Conservation (phyloP, 768 basidiomycete genomes). For the Xerocomus brunneocitrinus region DNA sequence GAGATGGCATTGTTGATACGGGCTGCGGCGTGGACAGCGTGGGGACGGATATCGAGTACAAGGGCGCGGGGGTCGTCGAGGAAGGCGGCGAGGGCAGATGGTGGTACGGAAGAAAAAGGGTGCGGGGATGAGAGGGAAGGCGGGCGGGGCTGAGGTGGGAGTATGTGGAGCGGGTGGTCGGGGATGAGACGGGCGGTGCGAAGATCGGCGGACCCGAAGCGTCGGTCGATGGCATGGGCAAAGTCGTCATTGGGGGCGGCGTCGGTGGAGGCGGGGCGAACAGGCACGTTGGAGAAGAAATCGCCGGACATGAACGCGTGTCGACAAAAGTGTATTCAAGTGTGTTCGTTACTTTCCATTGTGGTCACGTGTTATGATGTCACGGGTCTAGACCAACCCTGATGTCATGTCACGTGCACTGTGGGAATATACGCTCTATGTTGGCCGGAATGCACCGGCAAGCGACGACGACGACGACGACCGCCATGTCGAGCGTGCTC, state of each 20-base stretch:
- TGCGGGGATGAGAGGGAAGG: constrained; percentile 2
- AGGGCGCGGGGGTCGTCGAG: constrained; percentile 43
- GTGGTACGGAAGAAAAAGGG: constrained; percentile 22
- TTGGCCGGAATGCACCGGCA: background rate
- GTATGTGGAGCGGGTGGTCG: constrained; percentile 7
- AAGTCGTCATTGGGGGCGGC: constrained; percentile 39
- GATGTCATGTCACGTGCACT: constrained; percentile 25
- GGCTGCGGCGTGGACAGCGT: constrained; percentile 62
- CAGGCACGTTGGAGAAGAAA: constrained; percentile 38
- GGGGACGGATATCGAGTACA: constrained; percentile 85
- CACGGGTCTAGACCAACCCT: constrained; percentile 22
- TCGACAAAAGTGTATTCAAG: background rate
- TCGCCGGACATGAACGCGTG: constrained; percentile 30
- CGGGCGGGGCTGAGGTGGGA: background rate
- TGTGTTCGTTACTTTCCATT: background rate
- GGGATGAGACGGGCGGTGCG: constrained; percentile 37
- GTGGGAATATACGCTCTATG: constrained; percentile 6
- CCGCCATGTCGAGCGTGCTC: constrained; percentile 64
- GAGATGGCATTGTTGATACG: constrained; percentile 72
- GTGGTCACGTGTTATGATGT: constrained; percentile 32
- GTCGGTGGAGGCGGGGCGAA: constrained; percentile 7
- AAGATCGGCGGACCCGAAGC: constrained; percentile 38
- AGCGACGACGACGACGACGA: background rate
- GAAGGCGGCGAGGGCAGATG: constrained; percentile 29
- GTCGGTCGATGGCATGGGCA: constrained; percentile 49